phyloP scores from a whole-genome alignment of 177 flowering plant species.

The Vitis hybrid region DNA sequence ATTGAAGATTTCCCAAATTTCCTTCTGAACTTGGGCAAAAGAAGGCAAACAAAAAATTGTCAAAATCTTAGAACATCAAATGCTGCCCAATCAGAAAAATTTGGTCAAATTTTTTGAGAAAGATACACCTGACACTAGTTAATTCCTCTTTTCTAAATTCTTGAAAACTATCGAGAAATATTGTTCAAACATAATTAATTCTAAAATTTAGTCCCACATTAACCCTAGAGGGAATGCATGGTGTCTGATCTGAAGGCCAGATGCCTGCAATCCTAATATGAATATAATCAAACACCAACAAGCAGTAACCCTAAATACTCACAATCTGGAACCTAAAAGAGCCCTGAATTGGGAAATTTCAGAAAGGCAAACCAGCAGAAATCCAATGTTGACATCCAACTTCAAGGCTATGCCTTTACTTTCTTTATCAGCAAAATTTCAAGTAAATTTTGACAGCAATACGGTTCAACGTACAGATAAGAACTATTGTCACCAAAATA shows the following conservation, averaged over 20 bases:
- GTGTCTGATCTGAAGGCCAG: not conserved
- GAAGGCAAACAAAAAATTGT: too few species aligned
- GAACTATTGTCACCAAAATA: not conserved
- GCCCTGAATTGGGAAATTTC: too few species aligned
- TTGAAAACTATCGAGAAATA: not conserved
- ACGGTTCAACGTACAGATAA: not conserved
- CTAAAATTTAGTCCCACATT: not conserved
- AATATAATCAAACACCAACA: too few species aligned
- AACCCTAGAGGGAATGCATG: not conserved
- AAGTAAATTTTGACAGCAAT: not conserved
- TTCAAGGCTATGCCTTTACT: too few species aligned
- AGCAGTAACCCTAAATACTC: too few species aligned
- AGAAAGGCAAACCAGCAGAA: not conserved
- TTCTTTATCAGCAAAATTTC: not conserved
- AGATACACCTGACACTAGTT: not conserved
- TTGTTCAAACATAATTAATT: not conserved
- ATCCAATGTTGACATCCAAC: too few species aligned
- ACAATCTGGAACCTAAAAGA: too few species aligned
- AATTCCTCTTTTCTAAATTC: not conserved
- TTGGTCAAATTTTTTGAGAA: not conserved
- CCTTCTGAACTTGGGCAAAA: too few species aligned
- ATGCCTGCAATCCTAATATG: not conserved
- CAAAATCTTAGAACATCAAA: not conserved
- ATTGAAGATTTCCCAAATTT: too few species aligned
- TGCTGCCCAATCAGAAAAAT: not conserved